Base-by-base conservation (phyloP, 306 rosid species). In the Dryas drummondii region DNA sequence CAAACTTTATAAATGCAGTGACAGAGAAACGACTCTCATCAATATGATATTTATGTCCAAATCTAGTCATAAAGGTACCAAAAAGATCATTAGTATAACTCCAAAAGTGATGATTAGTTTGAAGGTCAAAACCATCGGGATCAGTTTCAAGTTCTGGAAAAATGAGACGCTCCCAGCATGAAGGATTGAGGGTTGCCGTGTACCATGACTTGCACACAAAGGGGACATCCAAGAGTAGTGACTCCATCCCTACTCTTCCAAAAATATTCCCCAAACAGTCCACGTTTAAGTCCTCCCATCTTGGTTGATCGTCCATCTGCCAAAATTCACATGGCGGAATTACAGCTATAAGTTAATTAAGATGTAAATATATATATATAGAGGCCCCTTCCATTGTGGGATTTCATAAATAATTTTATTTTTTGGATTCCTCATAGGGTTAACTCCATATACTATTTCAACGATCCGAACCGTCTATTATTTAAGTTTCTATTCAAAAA, bases 121-220 rank as follows among this genome's bases (percentile, higher is more conserved):
- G 55, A 51, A 51, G 12, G 55, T 51, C 55, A 4, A 51, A 7
- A 4, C 7, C 7, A 45, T 4, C 5, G 48, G 48, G 48, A 45
- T 51, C 13, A 51, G n/a, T 14, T 51, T 51, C 55, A 51, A 13
- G 27, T 45, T 27, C 42, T 27, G 37, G 6, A 26, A 26, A 53
- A 19, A 22, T 19, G 3, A 58, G 63, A 22, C 5, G 1, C 4
- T 58, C 5, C 63, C 63, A 58, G 63, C 63, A 58, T 4, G 40
- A 58, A 19, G 63, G 63, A 26, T 58, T 10, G 7, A 22, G 63
- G 63, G 14, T 58, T 4, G 41, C 40, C 12, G 4, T 22, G 63
- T 58, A 11, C 63, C 63, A 58, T 19, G 63, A 26, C 63, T 58
- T 58, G 63, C 63, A 58, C 15, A 58, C 63, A 22, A 58, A 58